Evolutionary conservation across 2,329 filamentous ascomycete species (phyloP).

Genomic region (Ascochyta koolunga): DNA sequence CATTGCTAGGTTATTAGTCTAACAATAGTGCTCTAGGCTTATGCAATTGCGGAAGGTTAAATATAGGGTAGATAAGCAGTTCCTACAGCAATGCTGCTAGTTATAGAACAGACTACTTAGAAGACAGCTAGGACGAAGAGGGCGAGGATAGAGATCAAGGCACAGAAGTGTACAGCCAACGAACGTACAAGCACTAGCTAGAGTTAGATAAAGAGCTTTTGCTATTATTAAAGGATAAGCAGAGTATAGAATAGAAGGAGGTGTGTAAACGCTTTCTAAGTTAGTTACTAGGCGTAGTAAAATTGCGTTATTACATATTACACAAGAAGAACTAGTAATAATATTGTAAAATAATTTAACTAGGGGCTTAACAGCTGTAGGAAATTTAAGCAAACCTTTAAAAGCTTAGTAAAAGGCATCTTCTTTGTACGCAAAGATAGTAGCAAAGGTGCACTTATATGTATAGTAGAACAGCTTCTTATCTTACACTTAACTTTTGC

Average conservation of each 20-base stretch:
- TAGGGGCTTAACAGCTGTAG: neutral
- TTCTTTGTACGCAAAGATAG: no score
- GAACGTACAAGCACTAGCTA: slow-evolving; percentile 12
- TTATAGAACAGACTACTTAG: slow-evolving; percentile 15
- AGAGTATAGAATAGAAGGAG: slow-evolving; percentile 16
- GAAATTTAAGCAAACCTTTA: neutral
- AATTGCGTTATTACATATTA: slow-evolving; percentile 19
- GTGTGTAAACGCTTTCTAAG: slow-evolving; percentile 21
- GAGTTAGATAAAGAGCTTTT: slow-evolving; percentile 19
- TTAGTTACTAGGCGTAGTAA: slow-evolving; percentile 10
- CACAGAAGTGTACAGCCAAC: slow-evolving; percentile 11
- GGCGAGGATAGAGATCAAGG: slow-evolving; percentile 14
- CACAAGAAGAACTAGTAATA: slow-evolving; percentile 6
- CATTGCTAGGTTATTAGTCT: slow-evolving; percentile 15
- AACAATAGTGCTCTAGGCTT: slow-evolving; percentile 7
- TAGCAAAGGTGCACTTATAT: neutral
- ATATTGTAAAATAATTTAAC: neutral
- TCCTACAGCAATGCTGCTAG: slow-evolving; percentile 10
- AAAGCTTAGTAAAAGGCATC: no score
- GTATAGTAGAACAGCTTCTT: neutral
- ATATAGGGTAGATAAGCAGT: slow-evolving; percentile 14
- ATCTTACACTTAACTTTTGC: neutral
- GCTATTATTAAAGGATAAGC: slow-evolving; percentile 18
- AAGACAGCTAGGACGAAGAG: slow-evolving; percentile 16
- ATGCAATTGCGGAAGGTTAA: slow-evolving; percentile 14